Conservation (phyloP, 306 rosid species). For the Purshia tridentata region DNA sequence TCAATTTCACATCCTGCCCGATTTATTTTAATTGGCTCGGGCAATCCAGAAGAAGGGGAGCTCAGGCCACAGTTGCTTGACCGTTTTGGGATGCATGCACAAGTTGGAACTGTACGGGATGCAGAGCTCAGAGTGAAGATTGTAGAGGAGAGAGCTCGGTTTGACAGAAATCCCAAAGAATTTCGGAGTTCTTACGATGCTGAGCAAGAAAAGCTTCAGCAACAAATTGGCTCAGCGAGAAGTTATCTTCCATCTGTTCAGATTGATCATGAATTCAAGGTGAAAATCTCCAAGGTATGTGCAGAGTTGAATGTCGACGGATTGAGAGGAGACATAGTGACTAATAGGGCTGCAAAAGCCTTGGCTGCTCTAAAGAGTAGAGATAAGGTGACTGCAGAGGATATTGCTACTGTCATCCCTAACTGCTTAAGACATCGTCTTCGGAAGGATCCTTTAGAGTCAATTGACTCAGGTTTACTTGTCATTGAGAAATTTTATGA, state of each 20-base stretch:
- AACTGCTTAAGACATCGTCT: conserved; percentile 96
- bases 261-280: conserved; percentile 75
- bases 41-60: conserved; percentile 98
- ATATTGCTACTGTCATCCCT: conserved; percentile 89
- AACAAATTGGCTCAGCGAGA: conserved; percentile 72
- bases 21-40: conserved; percentile 87
- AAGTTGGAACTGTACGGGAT: conserved; percentile 92
- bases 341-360: conserved; percentile 90
- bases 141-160: conserved; percentile 86
- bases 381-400: conserved; percentile 67
- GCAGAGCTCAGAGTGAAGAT: conserved; percentile 95
- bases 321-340: conserved; percentile 91
- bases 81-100: conserved; percentile 99
- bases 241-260: conserved; percentile 60
- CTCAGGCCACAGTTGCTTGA: conserved; percentile 95
- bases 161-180: conserved; percentile 72
- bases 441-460: conserved; percentile 92
- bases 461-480: conserved; percentile 91
- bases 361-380: conserved; percentile 85
- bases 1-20: conserved; percentile 95
- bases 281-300: conserved; percentile 84
- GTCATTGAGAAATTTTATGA: conserved; percentile 85
- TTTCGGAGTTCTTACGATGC: conserved; percentile 60
- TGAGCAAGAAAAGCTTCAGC: conserved; percentile 73
- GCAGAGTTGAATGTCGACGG: conserved; percentile 92